Evolutionary conservation across 495 filamentous ascomycete species (phyloP).

Genomic region (Wilcoxina mikolae): DNA sequence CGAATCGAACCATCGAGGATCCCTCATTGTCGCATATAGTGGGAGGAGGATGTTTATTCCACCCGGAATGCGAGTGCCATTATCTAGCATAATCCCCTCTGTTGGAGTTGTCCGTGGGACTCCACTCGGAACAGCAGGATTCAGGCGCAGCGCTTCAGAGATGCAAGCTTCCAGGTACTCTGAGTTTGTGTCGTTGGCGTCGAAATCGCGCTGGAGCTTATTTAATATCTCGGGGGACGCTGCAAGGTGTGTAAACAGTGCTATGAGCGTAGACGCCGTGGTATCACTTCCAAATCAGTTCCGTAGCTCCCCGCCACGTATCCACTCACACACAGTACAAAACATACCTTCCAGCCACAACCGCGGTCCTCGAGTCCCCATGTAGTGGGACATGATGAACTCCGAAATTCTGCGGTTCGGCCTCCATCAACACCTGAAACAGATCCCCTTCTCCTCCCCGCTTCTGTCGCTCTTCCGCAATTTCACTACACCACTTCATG

Average conservation of each 20-base stretch:
- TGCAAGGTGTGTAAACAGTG: conserved; percentile 8
- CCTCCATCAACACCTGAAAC: conserved; percentile 11
- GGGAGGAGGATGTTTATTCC: conserved; percentile 29
- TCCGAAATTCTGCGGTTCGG: neutral
- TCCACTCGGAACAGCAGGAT: conserved; percentile 37
- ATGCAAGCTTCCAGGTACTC: conserved; percentile 36
- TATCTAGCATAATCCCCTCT: conserved; percentile 35
- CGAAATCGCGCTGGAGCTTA: conserved; percentile 8
- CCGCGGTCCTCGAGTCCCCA: conserved; percentile 4
- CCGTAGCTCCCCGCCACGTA: neutral
- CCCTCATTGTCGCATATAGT: conserved; percentile 10
- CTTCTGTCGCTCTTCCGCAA: conserved; percentile 4
- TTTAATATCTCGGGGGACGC: neutral
- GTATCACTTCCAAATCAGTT: conserved; percentile 11
- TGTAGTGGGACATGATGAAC: conserved; percentile 6
- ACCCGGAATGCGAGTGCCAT: conserved; percentile 37
- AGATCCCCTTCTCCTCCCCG: conserved; percentile 6
- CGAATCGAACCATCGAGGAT: conserved; percentile 12
- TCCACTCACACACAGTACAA: neutral
- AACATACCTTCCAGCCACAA: conserved; percentile 11
- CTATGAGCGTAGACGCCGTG: conserved; percentile 8
- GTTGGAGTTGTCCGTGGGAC: conserved; percentile 34
- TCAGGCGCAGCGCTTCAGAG: conserved; percentile 42
- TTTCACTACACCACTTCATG: conserved; percentile 5
- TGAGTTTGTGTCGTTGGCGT: conserved; percentile 2